A percentile compares a stretch with the other conserved stretches of the same genome.
Conservation (phyloP, 108 stramenopile genomes). For the Nannochloropsis salina region DNA sequence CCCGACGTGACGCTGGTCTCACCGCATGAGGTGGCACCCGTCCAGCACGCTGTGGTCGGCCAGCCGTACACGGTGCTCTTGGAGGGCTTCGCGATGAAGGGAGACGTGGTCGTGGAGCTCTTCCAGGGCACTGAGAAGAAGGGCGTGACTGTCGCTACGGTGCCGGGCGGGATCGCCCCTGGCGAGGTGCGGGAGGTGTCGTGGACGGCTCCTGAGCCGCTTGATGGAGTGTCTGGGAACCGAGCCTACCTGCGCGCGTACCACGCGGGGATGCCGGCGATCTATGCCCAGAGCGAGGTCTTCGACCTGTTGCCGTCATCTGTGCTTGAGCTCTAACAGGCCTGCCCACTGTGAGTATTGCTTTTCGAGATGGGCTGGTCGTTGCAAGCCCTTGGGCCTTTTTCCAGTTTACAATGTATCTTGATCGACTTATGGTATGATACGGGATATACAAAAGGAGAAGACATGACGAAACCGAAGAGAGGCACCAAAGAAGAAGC, state of each 20-base stretch:
- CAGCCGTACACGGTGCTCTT: not conserved
- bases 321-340: not conserved
- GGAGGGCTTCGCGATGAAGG: not conserved
- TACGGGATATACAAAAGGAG: too few relatives aligned
- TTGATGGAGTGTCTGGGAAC: not conserved
- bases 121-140: constrained; percentile 4
- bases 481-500: too few relatives aligned
- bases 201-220: not conserved
- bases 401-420: too few relatives aligned
- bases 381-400: too few relatives aligned
- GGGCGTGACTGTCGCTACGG: not conserved
- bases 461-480: too few relatives aligned
- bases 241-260: not conserved
- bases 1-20: not conserved
- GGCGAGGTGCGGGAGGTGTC: not conserved
- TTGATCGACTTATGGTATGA: too few relatives aligned
- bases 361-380: too few relatives aligned
- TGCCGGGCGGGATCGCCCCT: not conserved
- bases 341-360: too few relatives aligned
- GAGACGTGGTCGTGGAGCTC: not conserved
- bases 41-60: not conserved
- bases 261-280: not conserved
- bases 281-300: constrained; percentile 14
- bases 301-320: constrained; percentile 12
- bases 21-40: constrained; percentile 10